Evolutionary conservation across 1,284 basidiomycete genomes (phyloP), one percentile per base, ranked within the genome.

Genomic region (Ustilago shanxiensis): DNA sequence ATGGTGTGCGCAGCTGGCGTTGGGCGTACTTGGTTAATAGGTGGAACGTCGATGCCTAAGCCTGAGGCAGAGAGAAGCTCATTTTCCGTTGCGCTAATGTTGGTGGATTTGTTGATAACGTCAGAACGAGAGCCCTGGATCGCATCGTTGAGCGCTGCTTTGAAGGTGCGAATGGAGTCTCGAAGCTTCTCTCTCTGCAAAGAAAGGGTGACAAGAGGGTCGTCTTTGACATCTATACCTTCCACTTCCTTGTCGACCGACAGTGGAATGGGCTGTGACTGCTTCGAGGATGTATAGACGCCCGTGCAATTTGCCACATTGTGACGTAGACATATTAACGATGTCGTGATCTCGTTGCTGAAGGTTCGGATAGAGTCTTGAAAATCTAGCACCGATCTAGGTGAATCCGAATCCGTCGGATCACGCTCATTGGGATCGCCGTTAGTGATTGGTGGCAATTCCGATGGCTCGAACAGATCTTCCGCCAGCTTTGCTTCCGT

Each of bases 131-230:
- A 66, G 3, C 44, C 51, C 10, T 29, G 50, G 33, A 73, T 61
- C 14, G 66, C 71, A 14, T 68, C 59, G 39, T 45, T 66, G 50
- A 73, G 59, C 0, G 66, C 62, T 0, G 59, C 26, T 55, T 73
- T 73, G 71, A 73, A 73, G 14, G 47, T 41, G 22, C 62, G 60
- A 16, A 73, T 73, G 1, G 71, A 66, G 2, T 24, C 57, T 2
- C 70, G 70, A 9, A 72, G 50, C 41, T 41, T 52, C 1, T 55
- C 22, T 35, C 45, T 61, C 26, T 73, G 71, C 29, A 51, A 57
- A 22, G 45, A 10, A 10, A 72, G 14, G 22, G 51, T 47, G 29
- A 60, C 49, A 18, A 58, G 31, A n/a, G 69, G 68, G 26, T 66
- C 63, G 50, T 50, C 47, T 2, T 37, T 22, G 14, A n/a, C 16